Base-by-base conservation (phyloP, 352 stramenopile species). In the Phytophthora pistaciae region DNA sequence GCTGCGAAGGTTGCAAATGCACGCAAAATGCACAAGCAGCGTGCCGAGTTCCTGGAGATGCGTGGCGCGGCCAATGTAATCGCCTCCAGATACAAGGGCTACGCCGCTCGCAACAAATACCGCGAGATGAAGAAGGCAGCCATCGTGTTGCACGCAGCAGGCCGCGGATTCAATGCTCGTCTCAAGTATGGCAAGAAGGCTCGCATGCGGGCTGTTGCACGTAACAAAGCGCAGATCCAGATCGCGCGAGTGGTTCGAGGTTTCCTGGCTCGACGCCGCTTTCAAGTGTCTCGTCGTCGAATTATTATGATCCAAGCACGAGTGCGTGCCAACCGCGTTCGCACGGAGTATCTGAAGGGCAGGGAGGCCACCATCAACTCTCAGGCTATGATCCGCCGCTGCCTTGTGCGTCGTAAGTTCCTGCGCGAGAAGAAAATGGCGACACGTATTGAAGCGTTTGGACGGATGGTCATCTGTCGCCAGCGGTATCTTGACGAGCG, bases 151-250 rank as follows among this genome's bases (percentile, higher is more conserved):
- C 90, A 97, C 56, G 90, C 90, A 40, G 85, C 79, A 8, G 90
- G 90, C 18, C 85, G 90, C 33, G 90, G 90, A 18, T 97, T 90
- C 63, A 73, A 93, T 36, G 90, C 89, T 16, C 83, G 90, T 13
- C 74, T 96, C 20, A 97, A 97, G 68, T 95, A 92, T 58, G 90
- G 90, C 56, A 97, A 96, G 63, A 95, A 93, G 66, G 90, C 90
- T 33, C 87, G 90, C 10, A 80, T 84, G 21, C 90, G 90, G 29
- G 88, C 89, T 0, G 73, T 91, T 31, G 76, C 78, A 40, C 88
- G 88, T 31, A 95, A 91, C 70, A 91, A 89, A 72, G 88, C 90
- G 4, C 90, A 97, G 56, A 87, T 74, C 10, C 78, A 93, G 54
- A 95, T 97, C 59, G 73, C 86, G 3, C 82, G 89, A n/a, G 72